Base-by-base conservation (phyloP, 331 rosid genomes). In the Cydonia oblonga region DNA sequence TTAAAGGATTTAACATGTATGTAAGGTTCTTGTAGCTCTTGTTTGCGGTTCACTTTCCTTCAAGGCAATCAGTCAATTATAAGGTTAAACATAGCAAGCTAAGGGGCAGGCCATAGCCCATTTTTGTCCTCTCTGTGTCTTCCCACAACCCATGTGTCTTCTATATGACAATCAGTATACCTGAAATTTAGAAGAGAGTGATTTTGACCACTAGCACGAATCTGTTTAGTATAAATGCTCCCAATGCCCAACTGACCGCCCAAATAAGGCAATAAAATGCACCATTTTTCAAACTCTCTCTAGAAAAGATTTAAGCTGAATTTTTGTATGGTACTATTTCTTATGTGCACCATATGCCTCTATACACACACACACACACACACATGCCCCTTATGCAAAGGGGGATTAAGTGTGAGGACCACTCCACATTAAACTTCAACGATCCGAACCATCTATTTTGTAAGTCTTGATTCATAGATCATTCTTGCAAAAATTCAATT, bases 251-350 rank as follows among this genome's bases (percentile, higher is more conserved):
- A 75, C 22, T 84, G 84, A 66, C 49, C 32, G 69, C 75, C 76
- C 80, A 84, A 18, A 58, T 69, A 9, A 71, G 80, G 85, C 35
- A 86, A 86, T 25, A 28, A 83, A 68, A 56, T 76, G 79, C 72
- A 40, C 56, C 80, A 74, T 79, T 81, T 70, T 70, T 53, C 58
- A 32, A 57, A 70, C 75, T 53, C 13, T 32, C 40, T 23, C 10
- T 24, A 26, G 10, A 20, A 24, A 16, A 46, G 1, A 6, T 6
- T 49, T 16, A 2, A 49, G 54, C 54, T 18, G 20, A 49, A 6
- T 1, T 49, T 49, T 49, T 49, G 4, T 6, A 49, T 49, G 2
- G 20, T 49, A 38, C 42, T 38, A 38, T 38, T 38, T 38, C 13
- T 38, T 38, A 38, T 38, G 42, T 38, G 42, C 42, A 38, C 13